Base-by-base conservation (phyloP, 139 green algal species). In the Mychonastes homosphaera region DNA sequence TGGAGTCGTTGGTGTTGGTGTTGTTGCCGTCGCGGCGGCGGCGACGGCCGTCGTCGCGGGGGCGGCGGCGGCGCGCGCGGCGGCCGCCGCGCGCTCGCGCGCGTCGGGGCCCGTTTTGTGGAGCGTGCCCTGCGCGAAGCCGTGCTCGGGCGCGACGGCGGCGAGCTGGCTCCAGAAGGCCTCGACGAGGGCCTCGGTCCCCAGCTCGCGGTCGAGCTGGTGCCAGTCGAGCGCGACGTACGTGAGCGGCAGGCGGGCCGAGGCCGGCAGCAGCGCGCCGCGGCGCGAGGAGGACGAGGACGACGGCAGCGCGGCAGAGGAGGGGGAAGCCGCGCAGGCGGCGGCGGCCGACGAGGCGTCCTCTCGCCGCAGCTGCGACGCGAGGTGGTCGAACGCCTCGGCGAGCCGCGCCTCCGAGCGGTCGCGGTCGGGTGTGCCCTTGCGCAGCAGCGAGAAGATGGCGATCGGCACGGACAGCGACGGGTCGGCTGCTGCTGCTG, bases 391-490 rank as follows among this genome's bases (percentile, higher is more conserved):
- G 45, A 81, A 84, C 2, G 73, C 73, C 9, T 71, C 62, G 15
- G 71, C 74, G 34, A 84, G 71, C 67, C 76, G 79, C 19, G 77
- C 68, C 56, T 84, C 77, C 3, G 70, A 79, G 19, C 77, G 53
- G 56, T 84, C 77, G 40, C 67, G 53, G 58, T 83, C 76, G 1
- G 71, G 70, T 16, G 71, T 70, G 40, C 79, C 79, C 55, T 86
- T 83, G n/a, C 94, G 77, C 56, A 98, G 80, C 64, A 98, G 67
- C 75, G 92, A 95, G 61, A 98, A 79, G 64, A 93, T 96, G 0
- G 80, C 83, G 7, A 98, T 60, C 1, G 86, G 80, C 10, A 86
- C 71, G n/a, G 58, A 39, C 34, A 67, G 29, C 8, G 48, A 62
- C 2, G 57, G 41, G 27, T 58, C 18, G 19, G 18, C 10, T 7